Conservation (phyloP, 2,329 filamentous ascomycete genomes). For the Aurifilum marmelostoma region DNA sequence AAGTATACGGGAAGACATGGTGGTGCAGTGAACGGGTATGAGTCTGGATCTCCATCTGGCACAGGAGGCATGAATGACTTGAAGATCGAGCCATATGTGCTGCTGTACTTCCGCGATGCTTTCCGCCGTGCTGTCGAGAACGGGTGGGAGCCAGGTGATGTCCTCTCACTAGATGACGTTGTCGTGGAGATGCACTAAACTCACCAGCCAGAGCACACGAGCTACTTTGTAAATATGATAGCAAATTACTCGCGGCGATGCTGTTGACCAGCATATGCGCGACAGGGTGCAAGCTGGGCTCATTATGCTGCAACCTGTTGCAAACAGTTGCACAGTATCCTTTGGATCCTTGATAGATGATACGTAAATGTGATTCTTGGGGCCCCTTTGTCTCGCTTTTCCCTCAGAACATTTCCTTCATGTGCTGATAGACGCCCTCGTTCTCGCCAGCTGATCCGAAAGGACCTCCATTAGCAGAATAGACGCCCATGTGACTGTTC, state of each 20-base stretch:
- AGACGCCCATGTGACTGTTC: background rate
- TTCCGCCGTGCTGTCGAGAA: slow-evolving; percentile 11
- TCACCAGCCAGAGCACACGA: background rate
- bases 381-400: background rate
- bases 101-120: slow-evolving; percentile 13
- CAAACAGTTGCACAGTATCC: background rate
- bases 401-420: slow-evolving; percentile 26
- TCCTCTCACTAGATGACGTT: background rate
- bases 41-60: background rate
- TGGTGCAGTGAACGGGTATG: background rate
- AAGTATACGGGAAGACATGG: background rate
- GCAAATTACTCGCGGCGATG: background rate
- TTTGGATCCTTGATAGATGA: background rate
- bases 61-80: background rate
- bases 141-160: slow-evolving; percentile 12
- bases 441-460: slow-evolving; percentile 4
- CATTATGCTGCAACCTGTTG: background rate
- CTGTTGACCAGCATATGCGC: background rate
- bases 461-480: slow-evolving; percentile 10
- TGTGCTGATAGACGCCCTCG: slow-evolving; percentile 17
- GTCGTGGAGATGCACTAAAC: background rate
- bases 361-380: background rate
- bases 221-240: background rate
- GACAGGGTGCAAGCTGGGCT: background rate
- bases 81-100: background rate